Evolutionary conservation across 1,284 basidiomycete genomes (phyloP), one percentile per base, ranked within the genome.

Genomic region (Termitomyces sp.): DNA sequence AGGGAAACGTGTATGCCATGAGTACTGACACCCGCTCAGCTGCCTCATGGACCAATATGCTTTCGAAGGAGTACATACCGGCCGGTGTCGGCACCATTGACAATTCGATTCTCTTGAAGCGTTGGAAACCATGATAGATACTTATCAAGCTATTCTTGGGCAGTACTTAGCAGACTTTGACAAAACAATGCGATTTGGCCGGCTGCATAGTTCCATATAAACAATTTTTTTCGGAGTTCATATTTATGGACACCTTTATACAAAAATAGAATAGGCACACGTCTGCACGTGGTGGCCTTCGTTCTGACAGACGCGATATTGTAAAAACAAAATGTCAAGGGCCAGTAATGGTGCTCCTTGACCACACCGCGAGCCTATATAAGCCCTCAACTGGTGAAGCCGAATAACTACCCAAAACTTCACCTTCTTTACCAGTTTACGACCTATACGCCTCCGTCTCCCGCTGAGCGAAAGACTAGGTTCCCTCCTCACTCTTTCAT

Each of bases 391-490:
- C 39, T 28, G 30, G 43, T 47, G 33, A 46, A 33, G n/a, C 28
- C 36, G 33, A 52, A 19, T 10, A 47, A n/a, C 12, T 15, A 41
- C 5, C 13, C 38, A 31, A 44, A 33, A 19, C 31, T 4, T 31
- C 36, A 40, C 52, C 51, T 30, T 53, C 53, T 48, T 53, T 53
- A 33, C 44, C 45, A 34, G 12, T 43, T 42, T 47, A 60, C 54
- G 43, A 46, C 17, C 45, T 36, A 43, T 36, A 45, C 42, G 38
- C 39, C 53, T 56, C 54, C 45, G 50, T 58, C 52, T 55, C 8
- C 24, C 47, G 47, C 47, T 48, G 47, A 38, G 52, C 57, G 54
- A 56, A 55, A 51, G 33, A 41, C 44, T 30, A 49, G 46, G 38
- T 40, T 46, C 33, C 52, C 49, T 21, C 30, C 28, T 31, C 52